phyloP scores from a whole-genome alignment of 805 yeast species.

The Ogataea ganodermae region DNA sequence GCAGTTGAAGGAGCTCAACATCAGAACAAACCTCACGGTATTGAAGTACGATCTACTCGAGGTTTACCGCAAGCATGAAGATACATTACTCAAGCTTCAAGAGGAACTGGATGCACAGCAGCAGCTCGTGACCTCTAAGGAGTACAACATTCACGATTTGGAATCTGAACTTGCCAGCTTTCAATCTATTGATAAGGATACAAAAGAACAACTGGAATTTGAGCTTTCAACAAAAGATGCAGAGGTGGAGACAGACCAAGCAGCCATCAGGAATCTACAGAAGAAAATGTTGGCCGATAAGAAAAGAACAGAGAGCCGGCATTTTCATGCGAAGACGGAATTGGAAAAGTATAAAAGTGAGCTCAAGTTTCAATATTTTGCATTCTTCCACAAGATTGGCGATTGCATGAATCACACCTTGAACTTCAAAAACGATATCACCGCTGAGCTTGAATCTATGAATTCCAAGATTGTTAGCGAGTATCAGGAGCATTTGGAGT shows the following conservation, averaged over 20 bases:
- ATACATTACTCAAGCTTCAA: conserved; percentile 57
- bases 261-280: conserved; percentile 19
- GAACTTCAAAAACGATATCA: conserved; percentile 67
- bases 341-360: conserved; percentile 21
- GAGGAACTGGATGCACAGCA: conserved; percentile 57
- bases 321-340: conserved; percentile 24
- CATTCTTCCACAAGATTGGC: conserved; percentile 54
- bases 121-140: conserved; percentile 57
- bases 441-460: conserved; percentile 58
- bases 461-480: conserved; percentile 49
- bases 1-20: conserved; percentile 35
- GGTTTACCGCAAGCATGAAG: conserved; percentile 53
- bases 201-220: conserved; percentile 21
- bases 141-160: conserved; percentile 55
- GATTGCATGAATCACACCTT: conserved; percentile 61
- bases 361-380: conserved; percentile 23
- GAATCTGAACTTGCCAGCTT: conserved; percentile 49
- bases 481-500: conserved; percentile 26
- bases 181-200: conserved; percentile 21
- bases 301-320: conserved; percentile 18
- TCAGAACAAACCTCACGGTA: conserved; percentile 40
- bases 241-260: conserved; percentile 22
- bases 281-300: conserved; percentile 22
- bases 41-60: conserved; percentile 49
- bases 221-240: conserved; percentile 23